Base-by-base conservation (phyloP, 352 stramenopile species). In the Phytophthora melonis region DNA sequence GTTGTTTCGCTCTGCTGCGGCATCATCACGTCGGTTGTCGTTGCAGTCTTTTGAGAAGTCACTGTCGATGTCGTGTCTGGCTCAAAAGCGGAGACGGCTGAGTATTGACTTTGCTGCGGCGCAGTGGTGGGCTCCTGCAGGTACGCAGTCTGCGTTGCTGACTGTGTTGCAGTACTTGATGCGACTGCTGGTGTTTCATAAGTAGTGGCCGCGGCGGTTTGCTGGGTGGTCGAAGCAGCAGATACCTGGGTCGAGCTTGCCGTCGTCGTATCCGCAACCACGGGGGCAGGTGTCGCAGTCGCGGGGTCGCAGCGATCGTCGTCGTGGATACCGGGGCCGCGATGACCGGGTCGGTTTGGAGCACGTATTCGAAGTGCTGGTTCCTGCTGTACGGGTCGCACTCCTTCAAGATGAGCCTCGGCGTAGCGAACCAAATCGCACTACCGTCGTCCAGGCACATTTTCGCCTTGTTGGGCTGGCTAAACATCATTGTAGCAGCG, bases 401-500 rank as follows among this genome's bases (percentile, higher is more conserved):
- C 16, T 53, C 45, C 47, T 60, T 64, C 7, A 66, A 43, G 43
- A 53, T 36, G 5, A 74, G 43, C 9, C 43, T 54, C 30, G 13
- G 21, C n/a, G n/a, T 34, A 43, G 39, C 13, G 11, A 25, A 50
- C 56, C 32, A 34, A 25, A 34, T 19, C 11, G 34, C 32, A 30
- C 61, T 62, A 11, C 55, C 63, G 18, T 78, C 71, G 21, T 79
- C 66, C 52, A 75, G 54, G 49, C 72, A 79, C 21, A 77, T 14
- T 25, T 54, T 62, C 3, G 18, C 3, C 41, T 75, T 75, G 45
- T 62, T 70, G 11, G 57, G 57, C 34, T 75, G 69, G 3, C 7
- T 52, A 43, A 78, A 55, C 62, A 66, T 58, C 50, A 69, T 21
- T 0, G 61, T 72, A 14, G 55, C 16, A 1, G 55, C 5, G 25